A percentile compares a stretch with the other conserved stretches of the same genome.
phyloP scores from a whole-genome alignment of 2,329 filamentous ascomycete genomes.

The Cladosporium sp. region DNA sequence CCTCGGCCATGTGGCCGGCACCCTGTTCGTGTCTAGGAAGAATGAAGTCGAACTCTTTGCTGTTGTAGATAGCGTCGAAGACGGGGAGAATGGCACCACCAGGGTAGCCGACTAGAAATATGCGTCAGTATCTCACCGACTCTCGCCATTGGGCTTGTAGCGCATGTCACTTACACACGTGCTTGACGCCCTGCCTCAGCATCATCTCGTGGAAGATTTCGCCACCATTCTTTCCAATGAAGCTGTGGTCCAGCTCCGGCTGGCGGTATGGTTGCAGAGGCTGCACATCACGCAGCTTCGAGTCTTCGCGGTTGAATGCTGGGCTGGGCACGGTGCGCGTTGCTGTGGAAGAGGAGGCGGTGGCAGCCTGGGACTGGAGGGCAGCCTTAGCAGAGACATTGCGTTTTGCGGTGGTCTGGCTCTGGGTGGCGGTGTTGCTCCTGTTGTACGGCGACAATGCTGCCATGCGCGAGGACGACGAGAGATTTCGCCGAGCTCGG shows the following conservation, averaged over 20 bases:
- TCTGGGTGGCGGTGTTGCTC: constrained; percentile 19
- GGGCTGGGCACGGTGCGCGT: constrained; percentile 41
- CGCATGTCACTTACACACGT: constrained; percentile 70
- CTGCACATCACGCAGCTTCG: constrained; percentile 37
- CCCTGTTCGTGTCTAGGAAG: constrained; percentile 95
- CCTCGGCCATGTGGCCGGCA: constrained; percentile 97
- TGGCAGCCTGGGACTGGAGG: constrained; percentile 41
- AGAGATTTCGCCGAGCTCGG: constrained; percentile 39
- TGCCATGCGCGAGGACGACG: constrained; percentile 35
- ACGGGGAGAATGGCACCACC: constrained; percentile 95
- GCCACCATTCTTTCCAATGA: constrained; percentile 91
- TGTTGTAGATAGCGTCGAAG: constrained; percentile 99
- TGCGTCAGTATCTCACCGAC: constrained; percentile 9
- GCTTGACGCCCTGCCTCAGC: constrained; percentile 85
- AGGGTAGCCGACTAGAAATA: constrained; percentile 61
- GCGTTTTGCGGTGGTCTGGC: constrained; percentile 23
- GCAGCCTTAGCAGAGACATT: constrained; percentile 39
- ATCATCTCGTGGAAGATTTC: constrained; percentile 99
- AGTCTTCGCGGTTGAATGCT: constrained; percentile 46
- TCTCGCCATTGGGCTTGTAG: background rate
- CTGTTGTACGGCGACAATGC: constrained; percentile 43
- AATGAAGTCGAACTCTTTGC: constrained; percentile 92
- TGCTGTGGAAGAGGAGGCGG: constrained; percentile 33
- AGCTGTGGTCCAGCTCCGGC: constrained; percentile 55
- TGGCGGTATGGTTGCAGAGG: constrained; percentile 44